Percentiles rank a stretch among this genome's conserved stretches.
Conservation (phyloP, 495 filamentous ascomycete genomes). For the Articulospora tetracladia region DNA sequence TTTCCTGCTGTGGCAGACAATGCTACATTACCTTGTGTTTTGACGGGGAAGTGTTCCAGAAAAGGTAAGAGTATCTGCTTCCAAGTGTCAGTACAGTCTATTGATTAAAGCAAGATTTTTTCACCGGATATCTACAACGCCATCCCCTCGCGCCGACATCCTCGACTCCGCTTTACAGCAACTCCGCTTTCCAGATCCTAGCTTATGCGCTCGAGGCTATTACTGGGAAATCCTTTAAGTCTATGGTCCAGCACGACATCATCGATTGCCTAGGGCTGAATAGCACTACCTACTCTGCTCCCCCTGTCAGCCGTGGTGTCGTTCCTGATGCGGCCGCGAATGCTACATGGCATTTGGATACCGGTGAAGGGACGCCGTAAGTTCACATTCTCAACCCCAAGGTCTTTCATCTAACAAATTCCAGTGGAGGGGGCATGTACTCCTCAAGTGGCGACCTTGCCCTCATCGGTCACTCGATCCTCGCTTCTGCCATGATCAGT, state of each 20-base stretch:
- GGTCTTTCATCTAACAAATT: not conserved
- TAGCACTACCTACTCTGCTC: slow-evolving; percentile 31
- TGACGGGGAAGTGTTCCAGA: not conserved
- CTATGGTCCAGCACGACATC: slow-evolving; percentile 23
- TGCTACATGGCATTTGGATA: not conserved
- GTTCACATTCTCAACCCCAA: not conserved
- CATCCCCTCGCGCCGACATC: slow-evolving; percentile 35
- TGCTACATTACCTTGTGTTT: not conserved
- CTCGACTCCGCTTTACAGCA: slow-evolving; percentile 35
- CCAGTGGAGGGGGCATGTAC: not conserved
- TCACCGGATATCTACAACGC: slow-evolving; percentile 28
- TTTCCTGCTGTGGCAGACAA: not conserved
- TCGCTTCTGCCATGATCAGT: slow-evolving; percentile 23
- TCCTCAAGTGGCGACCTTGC: not conserved
- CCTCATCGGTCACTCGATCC: not conserved
- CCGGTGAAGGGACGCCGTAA: not conserved
- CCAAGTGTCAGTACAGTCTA: too few relatives aligned
- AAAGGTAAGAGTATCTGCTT: too few relatives aligned
- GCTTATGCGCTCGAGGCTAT: slow-evolving; percentile 34
- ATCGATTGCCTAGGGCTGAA: slow-evolving; percentile 38
- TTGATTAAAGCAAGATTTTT: too few relatives aligned
- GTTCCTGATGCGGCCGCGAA: slow-evolving; percentile 29
- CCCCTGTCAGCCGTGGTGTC: slow-evolving; percentile 29
- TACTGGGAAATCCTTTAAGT: slow-evolving; percentile 24
- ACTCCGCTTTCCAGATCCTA: slow-evolving; percentile 36